A percentile compares a stretch with the other conserved stretches of the same genome.
Evolutionary conservation across 306 rosid genomes (phyloP).

Genomic region (Citrullus mucosospermus): DNA sequence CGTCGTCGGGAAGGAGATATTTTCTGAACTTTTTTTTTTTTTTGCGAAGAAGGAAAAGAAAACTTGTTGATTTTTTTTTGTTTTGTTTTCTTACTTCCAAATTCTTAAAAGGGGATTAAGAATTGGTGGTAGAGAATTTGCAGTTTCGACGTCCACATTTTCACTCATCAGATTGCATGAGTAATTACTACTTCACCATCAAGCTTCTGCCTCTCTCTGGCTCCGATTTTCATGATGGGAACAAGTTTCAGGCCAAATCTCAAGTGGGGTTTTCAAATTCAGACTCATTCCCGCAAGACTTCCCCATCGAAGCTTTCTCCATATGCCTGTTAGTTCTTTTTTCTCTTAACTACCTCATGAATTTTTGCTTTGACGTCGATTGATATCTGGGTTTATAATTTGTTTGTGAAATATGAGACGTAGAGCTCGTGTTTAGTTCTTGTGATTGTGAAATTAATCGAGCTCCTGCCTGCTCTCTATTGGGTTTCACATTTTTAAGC

Average conservation of each 20-base stretch:
- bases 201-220: constrained; percentile 18
- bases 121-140: constrained; percentile 13
- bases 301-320: constrained; percentile 41
- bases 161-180: constrained; percentile 4
- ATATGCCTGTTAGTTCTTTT: constrained; percentile 39
- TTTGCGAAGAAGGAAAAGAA: not conserved
- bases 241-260: constrained; percentile 46
- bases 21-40: too few relatives aligned
- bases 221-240: constrained; percentile 37
- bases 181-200: constrained; percentile 30
- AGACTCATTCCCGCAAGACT: constrained; percentile 24
- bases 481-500: not conserved
- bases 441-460: not conserved
- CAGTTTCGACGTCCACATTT: constrained; percentile 1
- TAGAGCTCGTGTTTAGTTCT: not conserved
- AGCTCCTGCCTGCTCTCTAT: not conserved
- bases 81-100: too few relatives aligned
- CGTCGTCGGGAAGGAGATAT: not conserved
- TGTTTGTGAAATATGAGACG: not conserved
- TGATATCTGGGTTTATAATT: not conserved
- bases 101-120: constrained; percentile 3
- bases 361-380: not conserved
- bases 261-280: constrained; percentile 32
- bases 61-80: not conserved
- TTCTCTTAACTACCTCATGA: not conserved